phyloP scores from a whole-genome alignment of 176 grass and related monocot genomes.

The Pontederia crassipes region DNA sequence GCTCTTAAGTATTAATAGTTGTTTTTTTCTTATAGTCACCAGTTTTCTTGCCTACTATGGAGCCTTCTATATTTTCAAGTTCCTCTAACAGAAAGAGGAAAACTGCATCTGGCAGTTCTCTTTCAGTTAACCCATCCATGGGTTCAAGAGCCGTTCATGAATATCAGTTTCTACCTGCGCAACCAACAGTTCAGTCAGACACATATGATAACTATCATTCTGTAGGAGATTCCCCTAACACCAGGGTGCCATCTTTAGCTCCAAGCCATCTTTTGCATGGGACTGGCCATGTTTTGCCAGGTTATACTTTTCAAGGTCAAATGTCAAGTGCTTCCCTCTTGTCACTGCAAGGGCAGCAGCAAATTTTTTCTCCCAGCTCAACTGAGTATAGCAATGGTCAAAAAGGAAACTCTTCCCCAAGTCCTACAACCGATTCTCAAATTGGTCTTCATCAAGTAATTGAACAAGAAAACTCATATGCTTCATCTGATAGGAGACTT shows the following conservation, averaged over 20 bases:
- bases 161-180: conserved; percentile 78
- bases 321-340: conserved; percentile 50
- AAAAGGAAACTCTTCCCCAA: conserved; percentile 37
- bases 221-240: conserved; percentile 32
- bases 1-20: neutral
- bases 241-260: conserved; percentile 35
- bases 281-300: conserved; percentile 30
- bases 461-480: conserved; percentile 34
- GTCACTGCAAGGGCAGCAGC: conserved; percentile 35
- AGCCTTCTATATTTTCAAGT: conserved; percentile 40
- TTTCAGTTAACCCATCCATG: conserved; percentile 14
- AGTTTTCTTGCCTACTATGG: conserved; percentile 45
- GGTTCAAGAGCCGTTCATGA: conserved; percentile 50
- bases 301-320: conserved; percentile 60
- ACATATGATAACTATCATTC: conserved; percentile 62
- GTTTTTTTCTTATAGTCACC: conserved; percentile 30
- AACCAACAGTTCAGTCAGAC: conserved; percentile 33
- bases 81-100: conserved; percentile 48
- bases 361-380: conserved; percentile 28
- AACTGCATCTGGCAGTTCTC: conserved; percentile 28
- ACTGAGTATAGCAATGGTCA: conserved; percentile 41
- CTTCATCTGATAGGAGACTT: conserved; percentile 47
- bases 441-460: conserved; percentile 38
- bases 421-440: conserved; percentile 36
- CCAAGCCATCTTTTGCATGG: conserved; percentile 47